Evolutionary conservation across 768 basidiomycete species (phyloP).

Genomic region (Leccinum disarticulatum): DNA sequence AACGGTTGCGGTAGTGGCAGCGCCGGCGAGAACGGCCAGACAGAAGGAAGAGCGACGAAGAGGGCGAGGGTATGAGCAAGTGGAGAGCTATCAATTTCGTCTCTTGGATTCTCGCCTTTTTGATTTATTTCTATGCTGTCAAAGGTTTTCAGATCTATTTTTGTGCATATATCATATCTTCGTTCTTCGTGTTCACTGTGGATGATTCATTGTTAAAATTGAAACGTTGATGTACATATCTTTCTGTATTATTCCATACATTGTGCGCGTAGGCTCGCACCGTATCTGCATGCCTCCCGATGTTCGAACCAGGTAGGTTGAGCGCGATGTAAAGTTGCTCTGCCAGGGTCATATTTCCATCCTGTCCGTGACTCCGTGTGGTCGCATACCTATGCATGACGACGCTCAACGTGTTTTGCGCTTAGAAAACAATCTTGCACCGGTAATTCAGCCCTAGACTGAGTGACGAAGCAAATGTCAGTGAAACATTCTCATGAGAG

Average conservation of each 20-base stretch:
- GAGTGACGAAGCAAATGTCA: background rate
- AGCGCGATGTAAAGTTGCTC: too few species aligned
- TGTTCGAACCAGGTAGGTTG: too few species aligned
- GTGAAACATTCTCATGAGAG: background rate
- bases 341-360: too few species aligned
- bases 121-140: slow-evolving; percentile 12
- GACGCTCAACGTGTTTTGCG: too few species aligned
- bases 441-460: too few species aligned
- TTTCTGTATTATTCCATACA: too few species aligned
- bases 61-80: slow-evolving; percentile 12
- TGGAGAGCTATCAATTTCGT: background rate
- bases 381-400: too few species aligned
- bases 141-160: background rate
- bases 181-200: slow-evolving; percentile 13
- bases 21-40: slow-evolving; percentile 76
- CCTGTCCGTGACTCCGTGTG: too few species aligned
- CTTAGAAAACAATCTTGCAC: too few species aligned
- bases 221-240: slow-evolving; percentile 1
- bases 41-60: slow-evolving; percentile 41
- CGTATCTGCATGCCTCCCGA: too few species aligned
- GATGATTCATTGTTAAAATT: background rate
- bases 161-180: slow-evolving; percentile 5
- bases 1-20: background rate
- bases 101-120: background rate
- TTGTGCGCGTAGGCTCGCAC: too few species aligned